A percentile compares a stretch with the other conserved stretches of the same genome.
Conservation (phyloP, 176 grass and related monocot species). For the Secale cereale region DNA sequence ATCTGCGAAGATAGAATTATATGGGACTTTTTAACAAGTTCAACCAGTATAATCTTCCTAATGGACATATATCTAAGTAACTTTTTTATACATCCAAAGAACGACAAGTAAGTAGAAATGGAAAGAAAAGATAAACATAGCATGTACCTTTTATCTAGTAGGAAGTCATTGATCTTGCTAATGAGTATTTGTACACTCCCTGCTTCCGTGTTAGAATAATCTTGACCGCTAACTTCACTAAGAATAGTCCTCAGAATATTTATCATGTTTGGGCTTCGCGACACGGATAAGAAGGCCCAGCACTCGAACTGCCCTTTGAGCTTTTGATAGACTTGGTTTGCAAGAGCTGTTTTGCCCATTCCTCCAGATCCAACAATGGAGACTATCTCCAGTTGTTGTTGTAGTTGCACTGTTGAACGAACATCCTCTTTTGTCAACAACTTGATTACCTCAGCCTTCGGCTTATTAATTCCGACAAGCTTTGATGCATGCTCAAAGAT, state of each 20-base stretch:
- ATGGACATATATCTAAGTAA: too few species aligned
- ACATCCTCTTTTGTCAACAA: not conserved
- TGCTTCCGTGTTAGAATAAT: not conserved
- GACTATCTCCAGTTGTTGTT: not conserved
- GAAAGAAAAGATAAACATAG: too few species aligned
- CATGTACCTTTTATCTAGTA: not conserved
- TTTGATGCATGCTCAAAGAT: not conserved
- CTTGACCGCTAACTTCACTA: not conserved
- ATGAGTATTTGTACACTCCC: not conserved
- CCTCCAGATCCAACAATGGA: not conserved
- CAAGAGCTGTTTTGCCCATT: not conserved
- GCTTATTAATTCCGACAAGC: not conserved
- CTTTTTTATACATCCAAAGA: too few species aligned
- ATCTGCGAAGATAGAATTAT: too few species aligned
- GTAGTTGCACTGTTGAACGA: not conserved
- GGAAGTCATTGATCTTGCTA: not conserved
- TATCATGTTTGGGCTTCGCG: not conserved
- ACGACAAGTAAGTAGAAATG: too few species aligned
- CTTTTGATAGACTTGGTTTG: not conserved
- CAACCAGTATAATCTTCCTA: too few species aligned
- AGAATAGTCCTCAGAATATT: not conserved
- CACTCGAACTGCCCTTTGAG: not conserved
- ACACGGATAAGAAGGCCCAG: not conserved
- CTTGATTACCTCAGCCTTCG: not conserved
- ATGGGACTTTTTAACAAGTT: too few species aligned